Evolutionary conservation across 148 eudicot species (phyloP).

Genomic region (Euryodendron excelsum): DNA sequence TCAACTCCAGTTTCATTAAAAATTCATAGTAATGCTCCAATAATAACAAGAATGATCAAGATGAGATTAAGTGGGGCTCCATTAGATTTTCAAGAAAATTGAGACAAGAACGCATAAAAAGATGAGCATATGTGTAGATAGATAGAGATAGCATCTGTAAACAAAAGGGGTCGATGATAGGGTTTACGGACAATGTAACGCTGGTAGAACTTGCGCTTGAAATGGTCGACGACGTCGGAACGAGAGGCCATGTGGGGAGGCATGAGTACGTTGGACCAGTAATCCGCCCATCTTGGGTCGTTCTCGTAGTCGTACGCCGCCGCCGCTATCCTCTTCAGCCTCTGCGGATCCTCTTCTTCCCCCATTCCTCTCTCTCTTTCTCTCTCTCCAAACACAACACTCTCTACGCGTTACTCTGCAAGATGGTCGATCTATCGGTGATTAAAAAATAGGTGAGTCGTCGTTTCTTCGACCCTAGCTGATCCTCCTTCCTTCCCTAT

Average conservation of each 20-base stretch:
- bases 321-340: conserved; percentile 68
- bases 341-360: conserved; percentile 56
- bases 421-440: too few relatives aligned
- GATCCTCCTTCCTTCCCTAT: too few relatives aligned
- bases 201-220: conserved; percentile 95
- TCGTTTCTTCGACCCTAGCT: background rate
- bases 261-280: conserved; percentile 91
- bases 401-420: background rate
- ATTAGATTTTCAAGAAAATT: background rate
- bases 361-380: conserved; percentile 41
- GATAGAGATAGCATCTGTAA: background rate
- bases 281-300: conserved; percentile 83
- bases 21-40: background rate
- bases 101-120: conserved; percentile 13
- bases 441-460: background rate
- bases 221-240: conserved; percentile 65
- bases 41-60: background rate
- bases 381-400: background rate
- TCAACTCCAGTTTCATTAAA: background rate
- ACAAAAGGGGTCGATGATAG: background rate
- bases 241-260: conserved; percentile 91
- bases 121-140: background rate
- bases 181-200: conserved; percentile 66
- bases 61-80: background rate
- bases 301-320: conserved; percentile 83